phyloP scores from a whole-genome alignment of 805 yeast species.

The Peterozyma toletana region DNA sequence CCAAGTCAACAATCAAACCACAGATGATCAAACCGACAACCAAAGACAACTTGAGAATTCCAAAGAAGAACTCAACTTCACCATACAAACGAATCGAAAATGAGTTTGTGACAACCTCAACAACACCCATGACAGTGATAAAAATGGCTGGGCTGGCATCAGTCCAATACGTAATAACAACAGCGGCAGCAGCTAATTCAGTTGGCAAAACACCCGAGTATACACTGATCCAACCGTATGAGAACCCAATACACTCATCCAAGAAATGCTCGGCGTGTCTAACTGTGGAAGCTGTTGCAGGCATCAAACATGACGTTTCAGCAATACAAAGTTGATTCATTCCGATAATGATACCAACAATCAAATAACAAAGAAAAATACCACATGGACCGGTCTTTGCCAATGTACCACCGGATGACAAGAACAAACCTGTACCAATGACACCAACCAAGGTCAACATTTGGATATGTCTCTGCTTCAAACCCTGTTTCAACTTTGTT shows the following conservation, averaged over 20 bases:
- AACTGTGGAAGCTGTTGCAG: slow-evolving; percentile 29
- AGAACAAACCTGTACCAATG: slow-evolving; percentile 31
- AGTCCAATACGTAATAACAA: slow-evolving; percentile 38
- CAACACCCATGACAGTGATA: slow-evolving; percentile 32
- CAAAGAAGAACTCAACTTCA: slow-evolving; percentile 37
- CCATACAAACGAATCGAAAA: slow-evolving; percentile 36
- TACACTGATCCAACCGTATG: slow-evolving; percentile 31
- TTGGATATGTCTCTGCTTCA: slow-evolving; percentile 27
- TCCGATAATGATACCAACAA: slow-evolving; percentile 25
- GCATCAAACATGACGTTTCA: slow-evolving; percentile 29
- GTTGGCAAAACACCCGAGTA: slow-evolving; percentile 40
- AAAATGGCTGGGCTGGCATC: slow-evolving; percentile 35
- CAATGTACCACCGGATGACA: slow-evolving; percentile 27
- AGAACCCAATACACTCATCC: slow-evolving; percentile 28
- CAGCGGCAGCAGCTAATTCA: slow-evolving; percentile 43
- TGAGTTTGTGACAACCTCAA: slow-evolving; percentile 29
- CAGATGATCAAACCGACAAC: slow-evolving; percentile 37
- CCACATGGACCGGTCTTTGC: slow-evolving; percentile 27
- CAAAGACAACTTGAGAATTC: slow-evolving; percentile 35
- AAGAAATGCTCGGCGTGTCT: slow-evolving; percentile 29
- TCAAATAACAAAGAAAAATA: slow-evolving; percentile 22
- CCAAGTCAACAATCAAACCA: slow-evolving; percentile 40
- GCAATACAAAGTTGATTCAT: slow-evolving; percentile 26
- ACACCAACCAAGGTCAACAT: slow-evolving; percentile 34
- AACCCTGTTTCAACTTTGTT: slow-evolving; percentile 17